Evolutionary conservation across 345 rosid species (phyloP).

Genomic region (Erucastrum elatum): DNA sequence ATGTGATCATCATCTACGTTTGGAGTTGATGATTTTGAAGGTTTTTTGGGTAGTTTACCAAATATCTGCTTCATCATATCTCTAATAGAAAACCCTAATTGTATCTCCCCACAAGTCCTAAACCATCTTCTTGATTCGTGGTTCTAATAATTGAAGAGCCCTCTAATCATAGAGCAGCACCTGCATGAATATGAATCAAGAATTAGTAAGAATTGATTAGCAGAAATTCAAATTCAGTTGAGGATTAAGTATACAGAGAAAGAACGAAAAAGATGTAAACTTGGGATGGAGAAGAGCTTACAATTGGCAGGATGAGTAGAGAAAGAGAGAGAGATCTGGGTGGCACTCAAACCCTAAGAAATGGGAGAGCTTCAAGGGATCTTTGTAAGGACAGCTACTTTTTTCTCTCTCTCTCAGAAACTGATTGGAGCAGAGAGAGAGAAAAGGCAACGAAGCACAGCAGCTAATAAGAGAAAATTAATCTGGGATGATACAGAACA

Average conservation of each 20-base stretch:
- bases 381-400: slow-evolving; percentile 23
- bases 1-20: slow-evolving; percentile 38
- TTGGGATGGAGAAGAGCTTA: slow-evolving; percentile 16
- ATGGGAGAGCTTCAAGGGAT: slow-evolving; percentile 13
- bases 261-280: not conserved
- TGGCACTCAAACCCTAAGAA: slow-evolving; percentile 16
- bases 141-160: not conserved
- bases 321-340: slow-evolving; percentile 31
- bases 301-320: slow-evolving; percentile 17
- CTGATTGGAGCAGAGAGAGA: slow-evolving; percentile 27
- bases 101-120: not conserved
- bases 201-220: not conserved
- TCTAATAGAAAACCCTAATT: slow-evolving; percentile 26
- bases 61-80: slow-evolving; percentile 80
- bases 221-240: not conserved
- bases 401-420: slow-evolving; percentile 10
- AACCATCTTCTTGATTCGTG: not conserved
- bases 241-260: not conserved
- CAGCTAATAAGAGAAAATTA: not conserved
- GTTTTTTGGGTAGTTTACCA: slow-evolving; percentile 68
- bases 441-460: slow-evolving; percentile 32
- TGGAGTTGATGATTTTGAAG: slow-evolving; percentile 61
- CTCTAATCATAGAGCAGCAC: slow-evolving; percentile 25
- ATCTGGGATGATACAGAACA: slow-evolving; percentile 25
- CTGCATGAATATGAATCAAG: slow-evolving; percentile 25